These are phyloP conservation scores for Solanum peruvianum DNA, from an alignment of 257 asterid species.

Conservation along the genomic window DNA sequence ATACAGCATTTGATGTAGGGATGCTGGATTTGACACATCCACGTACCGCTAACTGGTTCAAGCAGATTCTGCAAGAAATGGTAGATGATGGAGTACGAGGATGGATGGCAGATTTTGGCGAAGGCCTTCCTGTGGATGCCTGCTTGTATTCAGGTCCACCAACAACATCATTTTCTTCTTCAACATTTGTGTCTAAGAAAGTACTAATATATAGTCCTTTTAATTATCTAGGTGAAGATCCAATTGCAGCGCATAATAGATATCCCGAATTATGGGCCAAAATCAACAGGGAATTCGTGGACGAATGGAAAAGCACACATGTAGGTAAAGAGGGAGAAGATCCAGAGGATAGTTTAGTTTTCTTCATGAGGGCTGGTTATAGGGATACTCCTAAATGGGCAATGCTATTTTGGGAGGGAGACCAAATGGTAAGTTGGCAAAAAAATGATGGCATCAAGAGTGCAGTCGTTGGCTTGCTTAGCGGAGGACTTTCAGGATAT, in stretches of 20 bases:
- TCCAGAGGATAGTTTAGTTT: conserved; percentile 49
- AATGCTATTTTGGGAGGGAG: conserved; percentile 95
- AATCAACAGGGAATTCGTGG: conserved; percentile 65
- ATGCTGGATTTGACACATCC: conserved; percentile 95
- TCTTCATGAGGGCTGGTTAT: conserved; percentile 95
- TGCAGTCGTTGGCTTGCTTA: conserved; percentile 77
- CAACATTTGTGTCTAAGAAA: neutral
- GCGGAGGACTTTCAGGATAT: conserved; percentile 82
- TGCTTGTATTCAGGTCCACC: conserved; percentile 64
- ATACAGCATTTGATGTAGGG: conserved; percentile 92
- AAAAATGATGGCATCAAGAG: conserved; percentile 93
- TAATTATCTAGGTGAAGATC: conserved; percentile 72
- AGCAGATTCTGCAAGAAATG: conserved; percentile 74
- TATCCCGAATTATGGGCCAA: conserved; percentile 94
- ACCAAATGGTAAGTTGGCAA: conserved; percentile 99
- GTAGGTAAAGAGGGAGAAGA: conserved; percentile 20
- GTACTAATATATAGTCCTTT: neutral
- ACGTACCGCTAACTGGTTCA: conserved; percentile 59
- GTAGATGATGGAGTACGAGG: conserved; percentile 94
- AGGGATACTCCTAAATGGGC: conserved; percentile 75
- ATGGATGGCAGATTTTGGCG: conserved; percentile 99
- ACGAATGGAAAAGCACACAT: conserved; percentile 56
- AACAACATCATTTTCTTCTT: neutral
- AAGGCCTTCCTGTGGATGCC: conserved; percentile 93
- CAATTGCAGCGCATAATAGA: conserved; percentile 74